Conservation (phyloP, 768 basidiomycete genomes). For the Polyporus arcularius region DNA sequence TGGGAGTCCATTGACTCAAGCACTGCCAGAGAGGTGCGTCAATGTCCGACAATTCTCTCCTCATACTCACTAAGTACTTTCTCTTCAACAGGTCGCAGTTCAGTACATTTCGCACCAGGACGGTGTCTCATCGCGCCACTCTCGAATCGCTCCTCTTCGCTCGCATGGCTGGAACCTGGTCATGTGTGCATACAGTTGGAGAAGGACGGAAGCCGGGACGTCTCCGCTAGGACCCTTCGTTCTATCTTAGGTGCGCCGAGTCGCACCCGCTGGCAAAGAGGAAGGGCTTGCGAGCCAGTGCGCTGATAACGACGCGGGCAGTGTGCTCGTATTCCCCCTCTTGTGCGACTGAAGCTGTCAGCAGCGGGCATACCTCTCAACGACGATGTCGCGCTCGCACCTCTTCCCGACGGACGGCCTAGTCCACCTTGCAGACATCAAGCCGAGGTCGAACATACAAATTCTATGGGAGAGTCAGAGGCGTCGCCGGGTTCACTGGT, state of each 20-base stretch:
- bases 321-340: too few relatives aligned
- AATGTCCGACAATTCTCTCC: too few relatives aligned
- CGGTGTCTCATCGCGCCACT: neutral
- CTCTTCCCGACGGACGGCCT: neutral
- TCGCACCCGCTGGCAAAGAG: too few relatives aligned
- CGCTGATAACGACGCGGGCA: too few relatives aligned
- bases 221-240: neutral
- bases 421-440: slow-evolving; percentile 27
- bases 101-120: neutral
- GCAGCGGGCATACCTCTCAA: too few relatives aligned
- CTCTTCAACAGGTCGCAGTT: too few relatives aligned
- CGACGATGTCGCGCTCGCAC: neutral
- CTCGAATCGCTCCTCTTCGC: neutral
- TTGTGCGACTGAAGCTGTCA: too few relatives aligned
- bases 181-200: neutral
- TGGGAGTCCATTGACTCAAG: too few relatives aligned
- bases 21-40: too few relatives aligned
- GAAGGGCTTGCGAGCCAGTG: too few relatives aligned
- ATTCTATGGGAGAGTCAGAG: slow-evolving; percentile 26
- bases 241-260: too few relatives aligned
- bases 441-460: slow-evolving; percentile 20
- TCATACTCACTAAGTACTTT: too few relatives aligned
- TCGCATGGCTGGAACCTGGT: neutral
- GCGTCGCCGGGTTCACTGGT: slow-evolving; percentile 32
- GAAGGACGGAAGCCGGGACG: neutral